These are phyloP conservation scores for Naegleria fowleri DNA, from an alignment of 208 protist genomes.

Conservation along the genomic window DNA sequence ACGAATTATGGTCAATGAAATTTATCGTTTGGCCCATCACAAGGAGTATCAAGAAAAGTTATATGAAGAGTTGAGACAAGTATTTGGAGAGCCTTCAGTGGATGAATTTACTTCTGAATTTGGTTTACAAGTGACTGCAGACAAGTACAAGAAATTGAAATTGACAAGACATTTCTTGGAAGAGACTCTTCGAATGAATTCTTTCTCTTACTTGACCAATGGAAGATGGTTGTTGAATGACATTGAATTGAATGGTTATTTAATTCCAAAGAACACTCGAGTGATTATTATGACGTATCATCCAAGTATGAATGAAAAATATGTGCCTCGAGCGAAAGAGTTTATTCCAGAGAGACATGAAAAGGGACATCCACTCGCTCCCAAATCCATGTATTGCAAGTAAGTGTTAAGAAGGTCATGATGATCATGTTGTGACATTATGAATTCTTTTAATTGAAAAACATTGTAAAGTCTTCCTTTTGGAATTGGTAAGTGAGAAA, in stretches of 20 bases:
- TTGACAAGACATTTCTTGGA: not conserved
- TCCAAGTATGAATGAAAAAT: not conserved
- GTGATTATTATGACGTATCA: not conserved
- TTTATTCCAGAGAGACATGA: slow-evolving; percentile 8
- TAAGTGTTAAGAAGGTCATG: no score
- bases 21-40: not conserved
- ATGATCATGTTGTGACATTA: no score
- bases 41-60: not conserved
- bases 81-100: not conserved
- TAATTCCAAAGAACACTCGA: not conserved
- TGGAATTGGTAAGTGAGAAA: no score
- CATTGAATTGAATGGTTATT: not conserved
- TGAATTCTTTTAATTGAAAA: no score
- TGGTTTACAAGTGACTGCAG: not conserved
- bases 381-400: not conserved
- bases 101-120: not conserved
- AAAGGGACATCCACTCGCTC: not conserved
- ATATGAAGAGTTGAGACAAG: not conserved
- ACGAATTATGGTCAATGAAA: not conserved
- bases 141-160: not conserved
- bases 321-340: not conserved
- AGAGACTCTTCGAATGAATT: not conserved
- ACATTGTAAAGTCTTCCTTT: not conserved
- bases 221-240: not conserved
- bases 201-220: not conserved